Evolutionary conservation across 257 asterid species (phyloP), one percentile per base, ranked within the genome.

Genomic region (Prunella vulgaris): DNA sequence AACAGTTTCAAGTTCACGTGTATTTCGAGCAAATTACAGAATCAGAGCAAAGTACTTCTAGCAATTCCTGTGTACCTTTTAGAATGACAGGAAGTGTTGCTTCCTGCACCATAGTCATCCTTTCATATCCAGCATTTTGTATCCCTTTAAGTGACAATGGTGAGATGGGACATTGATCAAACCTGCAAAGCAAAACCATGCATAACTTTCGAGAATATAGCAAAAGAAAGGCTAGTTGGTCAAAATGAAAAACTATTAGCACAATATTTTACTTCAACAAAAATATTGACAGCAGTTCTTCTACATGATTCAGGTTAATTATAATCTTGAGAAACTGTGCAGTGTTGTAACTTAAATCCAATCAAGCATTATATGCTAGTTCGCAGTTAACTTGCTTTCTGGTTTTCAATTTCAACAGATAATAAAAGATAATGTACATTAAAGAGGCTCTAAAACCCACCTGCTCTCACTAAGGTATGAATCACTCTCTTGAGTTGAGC

Each of bases 31-130:
- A 30, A 60, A 25, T 33, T 27, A 59, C 8, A 15, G 14, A 66
- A 66, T 25, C 15, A 28, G 24, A 57, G 28, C 58, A 64, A 32
- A 54, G 46, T 60, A 52, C 57, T 53, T 74, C 59, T 59, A 10
- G 64, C 60, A 42, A 71, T 68, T 44, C 52, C 38, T 61, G 28
- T 60, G 53, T 65, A 93, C 98, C 99, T 87, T 86, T 87, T 48
- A 94, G 75, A 81, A 94, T 90, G 27, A 82, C 53, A 61, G 99
- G 99, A 66, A 94, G 88, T 12, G 99, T 94, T 70, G 96, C 97
- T 67, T 87, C 97, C 80, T 90, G 97, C 71, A 94, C 99, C 82
- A 85, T 66, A 32, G 99, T 94, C 99, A 94, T 88, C 69, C 74
- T 94, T 59, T 84, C 96, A 66, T 87, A 94, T 69, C 99, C 96